phyloP scores from a whole-genome alignment of 148 eudicot species.

The Camellia granthamiana region DNA sequence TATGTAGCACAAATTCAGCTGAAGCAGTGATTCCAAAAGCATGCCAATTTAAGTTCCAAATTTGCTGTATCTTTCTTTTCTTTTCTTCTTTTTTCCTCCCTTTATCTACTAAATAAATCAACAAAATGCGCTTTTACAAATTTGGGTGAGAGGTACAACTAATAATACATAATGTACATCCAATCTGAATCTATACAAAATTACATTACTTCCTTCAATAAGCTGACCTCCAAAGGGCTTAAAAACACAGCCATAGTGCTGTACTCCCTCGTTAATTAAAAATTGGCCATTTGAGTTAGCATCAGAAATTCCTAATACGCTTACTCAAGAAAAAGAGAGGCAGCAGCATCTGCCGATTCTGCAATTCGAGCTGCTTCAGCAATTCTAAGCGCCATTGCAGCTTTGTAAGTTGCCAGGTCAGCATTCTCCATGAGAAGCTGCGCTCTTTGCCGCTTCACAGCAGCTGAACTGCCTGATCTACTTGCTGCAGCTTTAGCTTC shows the following conservation, averaged over 20 bases:
- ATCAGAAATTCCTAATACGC: slow-evolving; percentile 11
- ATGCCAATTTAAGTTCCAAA: neutral
- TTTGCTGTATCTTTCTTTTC: neutral
- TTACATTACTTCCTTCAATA: slow-evolving; percentile 40
- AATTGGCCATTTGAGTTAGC: slow-evolving; percentile 26
- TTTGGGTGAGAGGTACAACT: slow-evolving; percentile 6
- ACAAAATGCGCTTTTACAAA: slow-evolving; percentile 7
- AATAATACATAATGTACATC: slow-evolving; percentile 54
- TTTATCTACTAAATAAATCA: neutral
- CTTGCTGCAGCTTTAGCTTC: slow-evolving; percentile 64
- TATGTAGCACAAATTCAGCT: neutral
- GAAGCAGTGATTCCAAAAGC: neutral
- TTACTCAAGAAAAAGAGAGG: slow-evolving; percentile 31
- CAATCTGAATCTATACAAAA: slow-evolving; percentile 49
- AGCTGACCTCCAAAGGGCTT: slow-evolving; percentile 29
- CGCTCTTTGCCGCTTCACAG: slow-evolving; percentile 66
- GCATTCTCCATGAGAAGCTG: slow-evolving; percentile 80
- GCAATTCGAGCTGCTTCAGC: slow-evolving; percentile 56
- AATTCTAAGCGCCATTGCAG: slow-evolving; percentile 72
- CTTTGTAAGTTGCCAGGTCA: slow-evolving; percentile 71
- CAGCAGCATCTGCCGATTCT: slow-evolving; percentile 29
- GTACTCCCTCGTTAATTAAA: slow-evolving; percentile 11
- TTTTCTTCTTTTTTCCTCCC: neutral
- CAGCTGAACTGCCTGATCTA: slow-evolving; percentile 47
- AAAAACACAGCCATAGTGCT: slow-evolving; percentile 30